These are phyloP conservation scores for Metarhizium rileyi DNA, from an alignment of 2,329 filamentous ascomycete genomes.

Conservation along the genomic window DNA sequence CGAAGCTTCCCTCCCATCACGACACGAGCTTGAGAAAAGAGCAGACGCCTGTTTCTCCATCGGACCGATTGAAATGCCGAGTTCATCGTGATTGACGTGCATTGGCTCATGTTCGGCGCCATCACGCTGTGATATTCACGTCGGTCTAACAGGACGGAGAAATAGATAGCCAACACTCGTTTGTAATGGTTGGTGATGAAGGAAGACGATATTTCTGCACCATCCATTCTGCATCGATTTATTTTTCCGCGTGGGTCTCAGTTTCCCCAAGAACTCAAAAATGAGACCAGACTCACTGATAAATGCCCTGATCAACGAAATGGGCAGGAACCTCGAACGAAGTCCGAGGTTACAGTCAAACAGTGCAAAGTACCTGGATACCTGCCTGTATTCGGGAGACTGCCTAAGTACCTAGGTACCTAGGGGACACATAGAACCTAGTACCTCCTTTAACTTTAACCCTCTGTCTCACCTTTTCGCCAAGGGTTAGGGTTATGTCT, in stretches of 20 bases:
- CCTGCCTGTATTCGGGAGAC: no score
- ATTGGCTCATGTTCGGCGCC: neutral
- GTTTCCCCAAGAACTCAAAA: neutral
- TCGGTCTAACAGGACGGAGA: neutral
- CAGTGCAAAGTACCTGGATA: no score
- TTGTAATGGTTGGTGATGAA: neutral
- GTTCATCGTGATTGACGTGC: neutral
- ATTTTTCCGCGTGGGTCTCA: neutral
- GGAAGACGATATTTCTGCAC: neutral
- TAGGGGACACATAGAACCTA: no score
- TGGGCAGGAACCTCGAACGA: no score
- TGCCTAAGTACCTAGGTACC: no score
- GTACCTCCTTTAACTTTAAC: no score
- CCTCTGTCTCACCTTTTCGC: no score
- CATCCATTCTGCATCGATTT: neutral
- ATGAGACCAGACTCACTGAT: slow-evolving; percentile 1
- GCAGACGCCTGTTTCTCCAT: neutral
- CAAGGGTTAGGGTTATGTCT: no score
- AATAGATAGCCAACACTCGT: neutral
- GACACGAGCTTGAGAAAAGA: neutral
- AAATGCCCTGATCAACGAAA: no score
- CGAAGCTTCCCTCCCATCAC: neutral
- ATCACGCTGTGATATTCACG: neutral
- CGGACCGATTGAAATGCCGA: neutral
- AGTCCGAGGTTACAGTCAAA: no score